Evolutionary conservation across 2,329 filamentous ascomycete species (phyloP).

Genomic region (Phyllosticta citriasiana): DNA sequence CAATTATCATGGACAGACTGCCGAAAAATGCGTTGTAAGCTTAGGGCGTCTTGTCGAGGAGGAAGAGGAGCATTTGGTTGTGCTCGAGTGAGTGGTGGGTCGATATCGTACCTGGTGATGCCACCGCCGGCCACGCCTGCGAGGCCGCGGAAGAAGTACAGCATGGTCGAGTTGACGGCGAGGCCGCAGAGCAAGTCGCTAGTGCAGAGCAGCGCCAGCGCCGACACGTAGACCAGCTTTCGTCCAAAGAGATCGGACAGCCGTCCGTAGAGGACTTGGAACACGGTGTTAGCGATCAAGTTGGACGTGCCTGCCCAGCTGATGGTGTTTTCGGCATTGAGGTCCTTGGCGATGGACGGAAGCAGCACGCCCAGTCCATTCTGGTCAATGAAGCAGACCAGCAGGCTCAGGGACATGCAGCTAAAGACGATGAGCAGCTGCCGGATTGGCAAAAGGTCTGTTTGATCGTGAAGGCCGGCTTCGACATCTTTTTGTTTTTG

Average conservation of each 20-base stretch:
- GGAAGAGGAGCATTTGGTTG: constrained; percentile 17
- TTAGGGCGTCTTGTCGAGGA: constrained; percentile 21
- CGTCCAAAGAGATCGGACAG: constrained; percentile 53
- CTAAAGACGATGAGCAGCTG: constrained; percentile 43
- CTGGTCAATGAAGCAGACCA: constrained; percentile 49
- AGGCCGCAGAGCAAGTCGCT: constrained; percentile 52
- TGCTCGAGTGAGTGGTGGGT: constrained; percentile 14
- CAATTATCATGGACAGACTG: constrained; percentile 39
- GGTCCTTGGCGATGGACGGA: constrained; percentile 26
- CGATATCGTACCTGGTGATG: constrained; percentile 28
- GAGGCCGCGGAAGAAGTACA: constrained; percentile 52
- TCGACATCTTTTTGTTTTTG: constrained; percentile 25
- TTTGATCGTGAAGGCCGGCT: constrained; percentile 44
- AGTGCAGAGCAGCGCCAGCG: constrained; percentile 43
- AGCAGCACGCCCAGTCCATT: constrained; percentile 42
- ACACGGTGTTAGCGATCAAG: constrained; percentile 50
- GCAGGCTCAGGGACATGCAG: constrained; percentile 42
- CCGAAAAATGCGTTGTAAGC: constrained; percentile 8
- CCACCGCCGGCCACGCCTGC: constrained; percentile 55
- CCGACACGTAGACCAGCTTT: constrained; percentile 47
- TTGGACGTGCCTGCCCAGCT: constrained; percentile 46
- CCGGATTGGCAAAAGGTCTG: constrained; percentile 44
- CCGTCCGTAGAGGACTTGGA: constrained; percentile 55
- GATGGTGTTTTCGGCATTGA: constrained; percentile 39
- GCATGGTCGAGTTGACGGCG: constrained; percentile 44